Base-by-base conservation (phyloP, 345 rosid genomes). In the Trapa bicornis region DNA sequence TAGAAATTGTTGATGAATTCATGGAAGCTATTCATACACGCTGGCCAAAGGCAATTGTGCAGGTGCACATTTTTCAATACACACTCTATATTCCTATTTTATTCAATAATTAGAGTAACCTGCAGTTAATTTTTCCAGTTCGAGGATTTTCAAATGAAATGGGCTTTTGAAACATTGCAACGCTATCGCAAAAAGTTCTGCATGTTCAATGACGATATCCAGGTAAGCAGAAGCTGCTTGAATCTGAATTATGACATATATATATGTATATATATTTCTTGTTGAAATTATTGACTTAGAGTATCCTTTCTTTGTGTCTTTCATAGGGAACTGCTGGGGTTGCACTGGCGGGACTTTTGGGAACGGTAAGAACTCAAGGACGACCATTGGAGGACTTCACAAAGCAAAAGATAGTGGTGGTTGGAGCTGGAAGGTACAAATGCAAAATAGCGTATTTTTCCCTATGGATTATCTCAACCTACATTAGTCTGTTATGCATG, bases 21-120 rank as follows among this genome's bases (percentile, higher is more conserved):
- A 85, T 94, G 91, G 96, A 94, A 94, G 97, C 99, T 73, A 89
- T 82, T 74, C 78, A 71, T 70, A 79, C 83, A 33, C 95, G 99
- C 58, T 94, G 99, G 99, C 99, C 99, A 37, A 94, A 94, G 82
- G 95, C 99, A 61, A 83, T 94, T 67, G 82, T 94, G n/a, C 99
- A 91, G 87, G 99, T 89, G 58, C 71, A 8, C 71, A 68, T 70
- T 64, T 78, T 65, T 45, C 48, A 58, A 37, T 16, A 11, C 66
- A 7, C 52, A 74, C 69, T 74, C 70, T 38, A n/a, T 63, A 72
- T 52, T 68, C n/a, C 72, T 70, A 65, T 57, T 56, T 50, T 37
- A 65, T 43, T 37, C 73, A 54, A 5, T 57, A 57, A 63, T 67
- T 64, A 57, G 47, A 65, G 37, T 78, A 68, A 83, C 81, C 65